phyloP scores from a whole-genome alignment of 805 yeast species.

The Kodamaea leandrae region DNA sequence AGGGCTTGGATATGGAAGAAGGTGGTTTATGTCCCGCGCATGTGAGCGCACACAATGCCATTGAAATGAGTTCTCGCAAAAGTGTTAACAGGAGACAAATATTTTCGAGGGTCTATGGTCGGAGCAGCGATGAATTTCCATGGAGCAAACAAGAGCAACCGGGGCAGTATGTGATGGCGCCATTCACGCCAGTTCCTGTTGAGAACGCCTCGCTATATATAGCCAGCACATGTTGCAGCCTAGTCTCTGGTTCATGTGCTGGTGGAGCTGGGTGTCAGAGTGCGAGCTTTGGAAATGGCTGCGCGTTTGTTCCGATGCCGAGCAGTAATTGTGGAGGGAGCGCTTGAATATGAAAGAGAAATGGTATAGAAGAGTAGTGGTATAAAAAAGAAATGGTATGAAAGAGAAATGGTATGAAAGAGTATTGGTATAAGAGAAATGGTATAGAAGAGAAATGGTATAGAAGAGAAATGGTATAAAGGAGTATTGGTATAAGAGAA shows the following conservation, averaged over 20 bases:
- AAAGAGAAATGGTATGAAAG: too few relatives aligned
- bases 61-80: background rate
- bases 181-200: background rate
- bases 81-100: background rate
- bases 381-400: too few relatives aligned
- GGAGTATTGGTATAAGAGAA: too few relatives aligned
- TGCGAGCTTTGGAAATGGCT: background rate
- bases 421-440: too few relatives aligned
- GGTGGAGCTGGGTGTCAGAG: slow-evolving; percentile 5
- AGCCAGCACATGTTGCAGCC: background rate
- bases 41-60: slow-evolving; percentile 6
- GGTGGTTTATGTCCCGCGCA: background rate
- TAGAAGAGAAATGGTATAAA: too few relatives aligned
- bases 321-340: background rate
- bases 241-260: background rate
- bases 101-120: background rate
- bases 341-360: background rate
- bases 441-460: too few relatives aligned
- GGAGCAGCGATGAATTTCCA: background rate
- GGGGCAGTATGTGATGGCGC: background rate
- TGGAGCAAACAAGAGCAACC: slow-evolving; percentile 1
- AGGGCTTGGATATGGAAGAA: background rate
- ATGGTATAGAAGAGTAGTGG: too few relatives aligned
- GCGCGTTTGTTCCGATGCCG: too few relatives aligned
- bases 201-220: background rate